These are phyloP conservation scores for Vigna mungo DNA, from an alignment of 306 rosid genomes.

Conservation along the genomic window DNA sequence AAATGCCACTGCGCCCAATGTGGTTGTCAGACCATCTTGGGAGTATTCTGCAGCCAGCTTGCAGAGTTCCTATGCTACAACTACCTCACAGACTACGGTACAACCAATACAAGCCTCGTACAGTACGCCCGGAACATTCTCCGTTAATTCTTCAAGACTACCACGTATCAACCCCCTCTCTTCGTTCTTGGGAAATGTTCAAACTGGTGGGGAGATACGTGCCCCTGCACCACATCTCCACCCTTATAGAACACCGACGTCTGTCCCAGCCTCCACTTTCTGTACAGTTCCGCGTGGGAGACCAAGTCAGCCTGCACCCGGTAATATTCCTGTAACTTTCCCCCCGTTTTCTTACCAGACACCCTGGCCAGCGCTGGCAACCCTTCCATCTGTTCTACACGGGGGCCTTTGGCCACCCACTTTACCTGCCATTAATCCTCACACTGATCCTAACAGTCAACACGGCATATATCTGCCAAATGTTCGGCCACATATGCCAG, in stretches of 20 bases:
- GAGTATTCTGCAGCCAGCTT: conserved; percentile 48
- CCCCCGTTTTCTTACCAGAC: conserved; percentile 35
- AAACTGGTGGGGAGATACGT: conserved; percentile 61
- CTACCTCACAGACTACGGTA: conserved; percentile 42
- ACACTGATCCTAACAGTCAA: conserved; percentile 39
- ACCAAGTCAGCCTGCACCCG: conserved; percentile 51
- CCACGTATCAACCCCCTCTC: conserved; percentile 54
- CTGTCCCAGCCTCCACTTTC: conserved; percentile 36
- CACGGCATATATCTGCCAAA: conserved; percentile 46
- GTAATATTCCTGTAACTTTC: conserved; percentile 43
- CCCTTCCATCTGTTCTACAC: conserved; percentile 43
- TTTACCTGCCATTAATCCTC: conserved; percentile 48
- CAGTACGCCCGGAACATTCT: conserved; percentile 44
- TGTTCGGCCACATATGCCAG: conserved; percentile 34
- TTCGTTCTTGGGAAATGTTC: conserved; percentile 53
- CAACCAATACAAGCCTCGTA: conserved; percentile 47
- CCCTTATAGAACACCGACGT: conserved; percentile 62
- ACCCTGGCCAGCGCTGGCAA: conserved; percentile 36
- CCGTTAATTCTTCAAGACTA: conserved; percentile 52
- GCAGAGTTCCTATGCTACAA: conserved; percentile 32
- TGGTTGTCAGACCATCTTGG: conserved; percentile 41
- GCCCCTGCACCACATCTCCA: conserved; percentile 84
- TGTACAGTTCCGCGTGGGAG: conserved; percentile 42
- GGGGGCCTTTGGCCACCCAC: conserved; percentile 43
- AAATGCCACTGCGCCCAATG: conserved; percentile 48